phyloP scores from a whole-genome alignment of 371 early-diverging fungal species.

The Lichtheimia ramosa region DNA sequence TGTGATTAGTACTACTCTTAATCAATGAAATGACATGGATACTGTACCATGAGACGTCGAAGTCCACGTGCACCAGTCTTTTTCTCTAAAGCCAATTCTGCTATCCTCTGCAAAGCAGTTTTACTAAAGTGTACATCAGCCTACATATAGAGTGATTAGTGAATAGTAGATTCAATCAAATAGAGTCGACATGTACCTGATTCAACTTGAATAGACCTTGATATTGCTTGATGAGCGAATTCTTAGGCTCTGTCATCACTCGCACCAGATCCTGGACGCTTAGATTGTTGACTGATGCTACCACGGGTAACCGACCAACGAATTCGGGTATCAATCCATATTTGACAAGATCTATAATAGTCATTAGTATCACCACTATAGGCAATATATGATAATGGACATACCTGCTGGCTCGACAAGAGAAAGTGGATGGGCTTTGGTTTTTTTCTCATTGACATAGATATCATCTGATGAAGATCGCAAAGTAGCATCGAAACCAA shows the following conservation, averaged over 20 bases:
- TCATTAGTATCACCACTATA: too few species aligned
- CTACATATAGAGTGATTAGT: constrained; percentile 5
- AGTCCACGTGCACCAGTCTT: constrained; percentile 91
- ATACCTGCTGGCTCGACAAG: constrained; percentile 72
- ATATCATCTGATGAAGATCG: constrained; percentile 18
- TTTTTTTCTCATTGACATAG: constrained; percentile 4
- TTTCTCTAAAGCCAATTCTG: constrained; percentile 75
- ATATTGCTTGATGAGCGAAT: constrained; percentile 84
- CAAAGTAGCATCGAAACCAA: constrained; percentile 74
- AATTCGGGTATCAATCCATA: constrained; percentile 93
- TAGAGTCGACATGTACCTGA: constrained; percentile 32
- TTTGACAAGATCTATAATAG: constrained; percentile 69
- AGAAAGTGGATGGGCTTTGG: constrained; percentile 31
- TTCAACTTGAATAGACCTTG: constrained; percentile 71
- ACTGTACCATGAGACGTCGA: constrained; percentile 74
- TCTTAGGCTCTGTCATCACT: constrained; percentile 83
- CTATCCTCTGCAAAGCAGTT: constrained; percentile 70
- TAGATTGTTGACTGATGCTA: constrained; percentile 78
- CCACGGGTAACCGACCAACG: constrained; percentile 85
- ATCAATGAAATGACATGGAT: too few species aligned
- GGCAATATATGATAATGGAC: not conserved
- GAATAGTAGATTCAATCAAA: too few species aligned
- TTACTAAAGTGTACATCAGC: constrained; percentile 70
- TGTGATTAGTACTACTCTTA: not conserved
- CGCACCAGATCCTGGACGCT: constrained; percentile 72